Evolutionary conservation across 2,329 filamentous ascomycete species (phyloP).

Genomic region (Talaromyces albobiverticillius): DNA sequence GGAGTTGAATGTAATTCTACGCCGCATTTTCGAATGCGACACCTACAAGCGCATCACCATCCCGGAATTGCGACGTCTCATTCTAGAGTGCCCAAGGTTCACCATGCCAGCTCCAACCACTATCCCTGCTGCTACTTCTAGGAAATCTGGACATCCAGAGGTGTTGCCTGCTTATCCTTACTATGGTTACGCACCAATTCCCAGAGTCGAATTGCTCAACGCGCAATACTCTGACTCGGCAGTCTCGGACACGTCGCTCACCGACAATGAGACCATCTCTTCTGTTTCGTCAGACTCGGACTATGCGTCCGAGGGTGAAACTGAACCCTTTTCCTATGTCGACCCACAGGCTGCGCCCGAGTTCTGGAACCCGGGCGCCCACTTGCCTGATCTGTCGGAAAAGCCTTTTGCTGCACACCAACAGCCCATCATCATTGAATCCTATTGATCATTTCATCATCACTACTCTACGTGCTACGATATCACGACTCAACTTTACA

Average conservation of each 20-base stretch:
- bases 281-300: slow-evolving; percentile 30
- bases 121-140: slow-evolving; percentile 32
- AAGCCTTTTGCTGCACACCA: slow-evolving; percentile 23
- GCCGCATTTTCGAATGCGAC: slow-evolving; percentile 81
- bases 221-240: slow-evolving; percentile 38
- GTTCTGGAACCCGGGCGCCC: slow-evolving; percentile 24
- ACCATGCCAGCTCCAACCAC: slow-evolving; percentile 47
- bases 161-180: slow-evolving; percentile 33
- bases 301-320: slow-evolving; percentile 28
- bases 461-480: slow-evolving; percentile 7
- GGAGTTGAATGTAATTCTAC: slow-evolving; percentile 84
- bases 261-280: slow-evolving; percentile 34
- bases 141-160: slow-evolving; percentile 28
- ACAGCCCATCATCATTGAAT: not conserved
- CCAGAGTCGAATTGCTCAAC: slow-evolving; percentile 33
- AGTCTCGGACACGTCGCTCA: slow-evolving; percentile 38
- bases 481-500: slow-evolving; percentile 6
- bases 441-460: not conserved
- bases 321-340: slow-evolving; percentile 25
- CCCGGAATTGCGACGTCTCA: slow-evolving; percentile 71
- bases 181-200: slow-evolving; percentile 34
- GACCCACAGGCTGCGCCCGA: slow-evolving; percentile 27
- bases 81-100: slow-evolving; percentile 73
- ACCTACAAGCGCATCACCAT: slow-evolving; percentile 80
- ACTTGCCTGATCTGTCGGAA: slow-evolving; percentile 27